These are phyloP conservation scores for Tribonema minus DNA, from an alignment of 108 stramenopile genomes.

Conservation along the genomic window DNA sequence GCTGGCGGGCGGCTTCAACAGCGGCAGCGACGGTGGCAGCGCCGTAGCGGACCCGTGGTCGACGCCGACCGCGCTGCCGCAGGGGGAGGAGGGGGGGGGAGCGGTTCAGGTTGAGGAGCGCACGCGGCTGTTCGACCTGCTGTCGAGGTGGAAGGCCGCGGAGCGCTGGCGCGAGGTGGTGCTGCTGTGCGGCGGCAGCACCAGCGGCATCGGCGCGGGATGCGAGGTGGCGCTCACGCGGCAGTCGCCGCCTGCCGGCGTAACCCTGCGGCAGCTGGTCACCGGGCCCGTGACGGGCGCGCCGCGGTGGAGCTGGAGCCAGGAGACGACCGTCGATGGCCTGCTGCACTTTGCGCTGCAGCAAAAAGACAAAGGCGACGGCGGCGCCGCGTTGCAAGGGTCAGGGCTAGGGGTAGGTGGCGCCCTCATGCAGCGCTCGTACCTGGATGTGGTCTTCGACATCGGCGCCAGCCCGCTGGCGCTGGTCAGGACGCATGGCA, in stretches of 20 bases:
- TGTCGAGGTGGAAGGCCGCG: not conserved
- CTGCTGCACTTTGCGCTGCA: too few relatives aligned
- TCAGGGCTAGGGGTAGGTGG: too few relatives aligned
- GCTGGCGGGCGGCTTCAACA: not conserved
- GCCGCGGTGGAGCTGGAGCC: too few relatives aligned
- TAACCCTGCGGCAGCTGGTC: not conserved
- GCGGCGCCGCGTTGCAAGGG: too few relatives aligned
- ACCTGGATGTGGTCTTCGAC: not conserved
- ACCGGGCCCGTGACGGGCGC: constrained; percentile 9
- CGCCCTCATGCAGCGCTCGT: constrained; percentile 12
- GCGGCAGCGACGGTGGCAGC: not conserved
- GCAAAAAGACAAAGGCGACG: too few relatives aligned
- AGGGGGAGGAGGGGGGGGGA: not conserved
- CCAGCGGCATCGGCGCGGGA: not conserved
- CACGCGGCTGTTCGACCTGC: constrained; percentile 3
- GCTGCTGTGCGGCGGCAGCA: not conserved
- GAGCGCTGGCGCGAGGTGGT: not conserved
- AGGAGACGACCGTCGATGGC: too few relatives aligned
- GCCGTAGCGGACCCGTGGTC: not conserved
- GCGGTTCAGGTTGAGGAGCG: not conserved
- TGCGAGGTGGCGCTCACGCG: not conserved
- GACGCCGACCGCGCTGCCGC: not conserved
- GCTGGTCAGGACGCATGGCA: not conserved
- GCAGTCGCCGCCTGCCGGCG: not conserved
- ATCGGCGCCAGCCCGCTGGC: not conserved